Percentiles rank a stretch among this genome's conserved stretches.
Conservation (phyloP, 2,329 filamentous ascomycete species). For the Ophiosphaerella narmari region DNA sequence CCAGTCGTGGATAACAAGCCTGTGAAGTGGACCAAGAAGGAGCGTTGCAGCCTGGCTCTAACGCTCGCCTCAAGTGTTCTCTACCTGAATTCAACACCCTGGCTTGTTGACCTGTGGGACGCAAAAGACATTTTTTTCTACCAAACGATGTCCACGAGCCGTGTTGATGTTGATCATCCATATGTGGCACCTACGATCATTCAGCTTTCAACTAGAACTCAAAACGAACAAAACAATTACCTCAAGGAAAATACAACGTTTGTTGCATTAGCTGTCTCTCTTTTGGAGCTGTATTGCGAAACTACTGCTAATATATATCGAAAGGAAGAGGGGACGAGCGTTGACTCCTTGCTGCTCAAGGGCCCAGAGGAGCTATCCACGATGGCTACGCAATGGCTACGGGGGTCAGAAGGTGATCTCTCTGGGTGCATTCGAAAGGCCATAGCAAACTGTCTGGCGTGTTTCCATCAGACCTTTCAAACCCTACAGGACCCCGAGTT, state of each 20-base stretch:
- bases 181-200: conserved; percentile 29
- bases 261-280: conserved; percentile 40
- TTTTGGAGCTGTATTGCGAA: conserved; percentile 46
- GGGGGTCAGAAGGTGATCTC: conserved; percentile 40
- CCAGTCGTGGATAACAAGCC: conserved; percentile 31
- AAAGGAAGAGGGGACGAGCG: conserved; percentile 20
- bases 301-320: conserved; percentile 38
- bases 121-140: conserved; percentile 43
- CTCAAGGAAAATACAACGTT: conserved; percentile 42
- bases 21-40: conserved; percentile 39
- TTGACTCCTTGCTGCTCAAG: conserved; percentile 16
- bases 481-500: conserved; percentile 42
- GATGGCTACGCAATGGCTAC: conserved; percentile 42
- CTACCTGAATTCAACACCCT: conserved; percentile 44
- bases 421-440: conserved; percentile 43
- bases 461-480: conserved; percentile 40
- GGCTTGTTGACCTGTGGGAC: conserved; percentile 42
- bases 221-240: conserved; percentile 15
- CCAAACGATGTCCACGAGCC: conserved; percentile 19
- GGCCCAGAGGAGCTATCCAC: conserved; percentile 38
- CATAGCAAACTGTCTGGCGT: conserved; percentile 41
- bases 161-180: conserved; percentile 39
- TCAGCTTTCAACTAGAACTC: conserved; percentile 8
- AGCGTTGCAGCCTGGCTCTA: conserved; percentile 42
- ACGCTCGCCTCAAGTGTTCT: conserved; percentile 44